phyloP scores from a whole-genome alignment of 2,329 filamentous ascomycete genomes.

The Colletotrichum graminicola region DNA sequence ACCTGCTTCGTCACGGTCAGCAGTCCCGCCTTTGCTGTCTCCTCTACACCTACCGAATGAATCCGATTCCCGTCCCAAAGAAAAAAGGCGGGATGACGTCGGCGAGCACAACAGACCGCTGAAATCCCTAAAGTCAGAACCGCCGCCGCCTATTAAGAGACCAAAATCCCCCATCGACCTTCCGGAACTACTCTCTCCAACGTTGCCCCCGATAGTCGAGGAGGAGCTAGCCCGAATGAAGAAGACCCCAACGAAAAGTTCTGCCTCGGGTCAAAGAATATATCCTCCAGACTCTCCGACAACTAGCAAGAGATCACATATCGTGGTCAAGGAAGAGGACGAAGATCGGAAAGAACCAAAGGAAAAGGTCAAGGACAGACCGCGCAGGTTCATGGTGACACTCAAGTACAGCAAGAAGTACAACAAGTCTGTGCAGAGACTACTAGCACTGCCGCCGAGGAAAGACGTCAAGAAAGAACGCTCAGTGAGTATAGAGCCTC shows the following conservation, averaged over 20 bases:
- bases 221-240: conserved; percentile 57
- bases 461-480: conserved; percentile 54
- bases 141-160: conserved; percentile 52
- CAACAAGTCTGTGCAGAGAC: conserved; percentile 58
- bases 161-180: conserved; percentile 54
- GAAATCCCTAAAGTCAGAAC: conserved; percentile 43
- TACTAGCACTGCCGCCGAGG: conserved; percentile 58
- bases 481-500: conserved; percentile 57
- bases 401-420: conserved; percentile 63
- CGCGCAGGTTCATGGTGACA: conserved; percentile 55
- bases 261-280: conserved; percentile 43
- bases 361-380: conserved; percentile 37
- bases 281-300: conserved; percentile 51
- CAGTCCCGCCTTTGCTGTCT: conserved; percentile 65
- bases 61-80: conserved; percentile 44
- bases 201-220: conserved; percentile 65
- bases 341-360: conserved; percentile 50
- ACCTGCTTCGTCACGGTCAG: conserved; percentile 51
- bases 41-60: conserved; percentile 62
- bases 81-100: conserved; percentile 47
- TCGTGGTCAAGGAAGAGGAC: conserved; percentile 49
- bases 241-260: conserved; percentile 47
- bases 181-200: conserved; percentile 67
- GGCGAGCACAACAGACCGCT: conserved; percentile 34
- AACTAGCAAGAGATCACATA: conserved; percentile 47